Conservation (phyloP, 192 early-diverging fungal genomes). For the Backusella macrospora region DNA sequence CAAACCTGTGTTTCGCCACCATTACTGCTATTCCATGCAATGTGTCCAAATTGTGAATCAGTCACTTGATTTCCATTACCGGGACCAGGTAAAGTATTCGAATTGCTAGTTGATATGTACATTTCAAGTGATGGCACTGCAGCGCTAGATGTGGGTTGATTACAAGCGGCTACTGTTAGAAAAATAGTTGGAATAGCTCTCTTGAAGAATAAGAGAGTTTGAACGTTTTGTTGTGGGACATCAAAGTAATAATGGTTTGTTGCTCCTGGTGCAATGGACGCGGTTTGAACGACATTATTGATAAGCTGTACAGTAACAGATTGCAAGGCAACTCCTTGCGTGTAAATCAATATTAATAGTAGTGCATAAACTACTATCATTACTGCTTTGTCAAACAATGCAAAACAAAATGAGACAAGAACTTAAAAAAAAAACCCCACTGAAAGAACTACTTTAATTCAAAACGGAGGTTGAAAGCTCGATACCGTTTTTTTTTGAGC, state of each 20-base stretch:
- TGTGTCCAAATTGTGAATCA: constrained; percentile 21
- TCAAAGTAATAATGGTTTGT: constrained; percentile 24
- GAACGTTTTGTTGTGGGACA: background rate
- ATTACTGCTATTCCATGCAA: constrained; percentile 17
- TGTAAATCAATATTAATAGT: constrained; percentile 3
- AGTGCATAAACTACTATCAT: constrained; percentile 16
- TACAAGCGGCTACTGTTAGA: constrained; percentile 36
- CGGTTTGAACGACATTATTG: constrained; percentile 5
- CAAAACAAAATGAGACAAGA: background rate
- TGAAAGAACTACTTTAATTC: too few relatives aligned
- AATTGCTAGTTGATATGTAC: constrained; percentile 22
- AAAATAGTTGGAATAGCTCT: constrained; percentile 21
- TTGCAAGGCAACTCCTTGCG: constrained; percentile 3
- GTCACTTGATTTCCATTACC: constrained; percentile 16
- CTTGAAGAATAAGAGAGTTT: background rate
- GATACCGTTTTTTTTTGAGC: too few relatives aligned
- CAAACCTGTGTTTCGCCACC: constrained; percentile 20
- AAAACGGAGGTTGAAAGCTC: too few relatives aligned
- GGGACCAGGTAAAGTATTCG: constrained; percentile 38
- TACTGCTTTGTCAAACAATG: constrained; percentile 4
- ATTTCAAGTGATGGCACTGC: constrained; percentile 30
- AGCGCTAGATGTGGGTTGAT: constrained; percentile 30
- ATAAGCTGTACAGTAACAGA: constrained; percentile 20
- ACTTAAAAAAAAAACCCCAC: constrained; percentile 3
- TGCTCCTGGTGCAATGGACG: constrained; percentile 1